Percentiles rank a stretch among this genome's conserved stretches.
phyloP scores from a whole-genome alignment of 2,329 filamentous ascomycete species.

The Pestalotiopsis sp. region DNA sequence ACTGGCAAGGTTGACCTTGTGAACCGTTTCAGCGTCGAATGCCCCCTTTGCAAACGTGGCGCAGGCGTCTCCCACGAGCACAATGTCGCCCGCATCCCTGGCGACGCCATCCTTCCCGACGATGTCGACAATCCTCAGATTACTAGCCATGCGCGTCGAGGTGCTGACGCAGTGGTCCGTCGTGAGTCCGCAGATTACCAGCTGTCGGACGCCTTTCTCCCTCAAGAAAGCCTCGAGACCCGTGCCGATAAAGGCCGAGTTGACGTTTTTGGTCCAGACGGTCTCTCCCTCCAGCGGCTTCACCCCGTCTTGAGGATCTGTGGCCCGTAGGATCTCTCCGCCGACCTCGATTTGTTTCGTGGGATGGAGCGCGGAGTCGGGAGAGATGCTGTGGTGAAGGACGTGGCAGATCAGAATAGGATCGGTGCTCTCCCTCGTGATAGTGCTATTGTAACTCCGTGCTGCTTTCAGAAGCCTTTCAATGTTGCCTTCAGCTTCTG shows the following conservation, averaged over 20 bases:
- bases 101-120: conserved; percentile 29
- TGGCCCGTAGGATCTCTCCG: conserved; percentile 30
- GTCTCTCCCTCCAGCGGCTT: conserved; percentile 35
- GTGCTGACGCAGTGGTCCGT: conserved; percentile 54
- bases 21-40: conserved; percentile 47
- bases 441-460: conserved; percentile 21
- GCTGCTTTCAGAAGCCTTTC: conserved; percentile 35
- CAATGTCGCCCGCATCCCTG: conserved; percentile 32
- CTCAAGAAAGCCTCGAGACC: conserved; percentile 39
- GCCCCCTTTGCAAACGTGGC: conserved; percentile 45
- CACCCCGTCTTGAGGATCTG: conserved; percentile 28
- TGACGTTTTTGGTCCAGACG: conserved; percentile 45
- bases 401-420: conserved; percentile 44
- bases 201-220: conserved; percentile 34
- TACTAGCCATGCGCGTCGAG: conserved; percentile 48
- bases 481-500: conserved; percentile 44
- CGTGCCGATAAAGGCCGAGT: conserved; percentile 49
- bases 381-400: conserved; percentile 41
- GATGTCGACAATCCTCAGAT: conserved; percentile 43
- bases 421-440: conserved; percentile 9
- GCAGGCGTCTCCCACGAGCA: conserved; percentile 48
- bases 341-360: conserved; percentile 24
- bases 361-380: conserved; percentile 38
- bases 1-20: conserved; percentile 45
- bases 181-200: conserved; percentile 44